phyloP scores from a whole-genome alignment of 768 basidiomycete species.

The Ramaria rubella region DNA sequence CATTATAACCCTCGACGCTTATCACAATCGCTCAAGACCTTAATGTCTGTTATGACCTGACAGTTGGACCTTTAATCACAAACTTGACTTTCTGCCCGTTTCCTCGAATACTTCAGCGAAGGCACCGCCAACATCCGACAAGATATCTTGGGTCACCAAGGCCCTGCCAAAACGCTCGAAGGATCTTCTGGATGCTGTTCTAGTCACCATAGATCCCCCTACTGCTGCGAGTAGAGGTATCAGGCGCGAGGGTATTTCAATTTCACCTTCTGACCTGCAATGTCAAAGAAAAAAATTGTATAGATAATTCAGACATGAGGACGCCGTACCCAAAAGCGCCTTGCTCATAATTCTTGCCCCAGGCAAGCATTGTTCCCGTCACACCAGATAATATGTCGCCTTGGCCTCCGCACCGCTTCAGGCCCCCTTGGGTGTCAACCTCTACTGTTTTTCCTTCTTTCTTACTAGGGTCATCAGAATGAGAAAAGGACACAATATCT shows the following conservation, averaged over 20 bases:
- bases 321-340: constrained; percentile 67
- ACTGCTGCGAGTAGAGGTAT: constrained; percentile 82
- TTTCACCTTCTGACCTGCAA: constrained; percentile 31
- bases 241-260: constrained; percentile 46
- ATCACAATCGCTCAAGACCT: neutral
- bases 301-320: neutral
- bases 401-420: constrained; percentile 93
- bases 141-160: constrained; percentile 77
- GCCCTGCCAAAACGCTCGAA: constrained; percentile 72
- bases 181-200: constrained; percentile 71
- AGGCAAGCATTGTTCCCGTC: constrained; percentile 86
- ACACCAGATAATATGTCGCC: constrained; percentile 89
- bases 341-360: constrained; percentile 90
- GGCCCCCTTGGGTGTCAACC: constrained; percentile 67
- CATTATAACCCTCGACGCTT: too few relatives aligned
- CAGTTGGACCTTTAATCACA: neutral
- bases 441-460: constrained; percentile 46
- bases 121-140: constrained; percentile 52
- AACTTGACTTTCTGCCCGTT: constrained; percentile 4
- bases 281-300: neutral
- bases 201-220: constrained; percentile 83
- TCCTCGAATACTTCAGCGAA: constrained; percentile 70
- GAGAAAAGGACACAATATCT: constrained; percentile 77
- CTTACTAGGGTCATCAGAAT: constrained; percentile 31
- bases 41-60: neutral